phyloP scores from a whole-genome alignment of 805 yeast genomes.

The Saturnispora hagleri region DNA sequence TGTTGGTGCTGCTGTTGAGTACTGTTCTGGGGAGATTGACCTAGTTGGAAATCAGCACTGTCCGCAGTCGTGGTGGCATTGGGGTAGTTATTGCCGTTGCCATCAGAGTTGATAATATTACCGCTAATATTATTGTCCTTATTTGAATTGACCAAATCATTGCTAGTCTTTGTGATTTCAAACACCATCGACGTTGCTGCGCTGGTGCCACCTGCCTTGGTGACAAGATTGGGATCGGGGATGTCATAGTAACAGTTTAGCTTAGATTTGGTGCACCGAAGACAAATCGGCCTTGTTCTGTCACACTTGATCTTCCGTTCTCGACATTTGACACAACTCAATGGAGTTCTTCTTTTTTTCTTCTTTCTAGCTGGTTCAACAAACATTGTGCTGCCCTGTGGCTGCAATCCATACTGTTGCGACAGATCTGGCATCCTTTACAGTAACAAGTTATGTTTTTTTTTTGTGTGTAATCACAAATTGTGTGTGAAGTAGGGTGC shows the following conservation, averaged over 20 bases:
- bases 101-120: background rate
- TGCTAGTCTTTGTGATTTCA: background rate
- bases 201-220: background rate
- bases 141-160: background rate
- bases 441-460: background rate
- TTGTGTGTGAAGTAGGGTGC: background rate
- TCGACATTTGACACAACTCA: constrained; percentile 19
- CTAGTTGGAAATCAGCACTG: background rate
- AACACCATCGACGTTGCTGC: background rate
- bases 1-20: background rate
- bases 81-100: background rate
- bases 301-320: constrained; percentile 21
- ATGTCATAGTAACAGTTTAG: constrained; percentile 1
- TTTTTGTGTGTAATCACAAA: background rate
- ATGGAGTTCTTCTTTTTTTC: constrained; percentile 18
- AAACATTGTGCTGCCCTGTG: background rate
- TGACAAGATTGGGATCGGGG: background rate
- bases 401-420: background rate
- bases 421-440: background rate
- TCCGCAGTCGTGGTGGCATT: background rate
- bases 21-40: background rate
- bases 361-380: constrained; percentile 5
- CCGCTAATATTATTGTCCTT: background rate
- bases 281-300: constrained; percentile 17
- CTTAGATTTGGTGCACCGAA: constrained; percentile 12